Base-by-base conservation (phyloP, 164 flowering plant species). In the Macadamia tetraphylla region DNA sequence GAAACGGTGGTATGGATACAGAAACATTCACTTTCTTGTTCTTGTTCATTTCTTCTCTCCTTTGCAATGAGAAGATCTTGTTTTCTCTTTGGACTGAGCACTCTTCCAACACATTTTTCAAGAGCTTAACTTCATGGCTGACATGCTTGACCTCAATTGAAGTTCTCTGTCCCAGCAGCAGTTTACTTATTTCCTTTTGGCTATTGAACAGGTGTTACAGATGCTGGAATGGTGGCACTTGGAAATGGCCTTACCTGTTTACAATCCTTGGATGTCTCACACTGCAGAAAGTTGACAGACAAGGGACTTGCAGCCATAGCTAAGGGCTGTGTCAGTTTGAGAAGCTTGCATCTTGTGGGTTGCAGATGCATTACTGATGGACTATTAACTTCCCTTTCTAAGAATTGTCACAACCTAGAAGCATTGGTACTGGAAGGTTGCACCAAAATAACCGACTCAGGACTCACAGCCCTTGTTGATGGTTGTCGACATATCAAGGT, bases 241-340 rank as follows among this genome's bases (percentile, higher is more conserved):
- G 99, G 87, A 56, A 51, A 72, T 8, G 78, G 88, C 71, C 91
- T 92, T 67, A 72, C 84, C 51, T 76, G 68, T 69, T 76, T 95
- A 18, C 89, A 87, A 73, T 86, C 81, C 29, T 78, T 95, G 74
- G 95, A 92, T 83, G 86, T 86, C 62, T 89, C 99, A 1, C 70
- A 76, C 69, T 95, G 98, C 81, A 84, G 84, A 75, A 92, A 90
- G 82, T 67, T 95, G 13, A 87, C 94, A 43, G 94, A 89, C 72
- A 85, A 84, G 85, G 98, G 99, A 42, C 79, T 91, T 58, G 73
- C 79, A 30, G 86, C 85, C 58, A 73, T 89, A 76, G 87, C 98
- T 17, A 70, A 83, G 76, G 90, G 94, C 58, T 92, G 97, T 73
- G 64, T 14, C 61, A 79, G 83, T 72, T 76, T 95, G 67, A 84